A percentile compares a stretch with the other conserved stretches of the same genome.
These are phyloP conservation scores for Carnegiea gigantea DNA, from an alignment of 179 eudicot species.

Conservation along the genomic window DNA sequence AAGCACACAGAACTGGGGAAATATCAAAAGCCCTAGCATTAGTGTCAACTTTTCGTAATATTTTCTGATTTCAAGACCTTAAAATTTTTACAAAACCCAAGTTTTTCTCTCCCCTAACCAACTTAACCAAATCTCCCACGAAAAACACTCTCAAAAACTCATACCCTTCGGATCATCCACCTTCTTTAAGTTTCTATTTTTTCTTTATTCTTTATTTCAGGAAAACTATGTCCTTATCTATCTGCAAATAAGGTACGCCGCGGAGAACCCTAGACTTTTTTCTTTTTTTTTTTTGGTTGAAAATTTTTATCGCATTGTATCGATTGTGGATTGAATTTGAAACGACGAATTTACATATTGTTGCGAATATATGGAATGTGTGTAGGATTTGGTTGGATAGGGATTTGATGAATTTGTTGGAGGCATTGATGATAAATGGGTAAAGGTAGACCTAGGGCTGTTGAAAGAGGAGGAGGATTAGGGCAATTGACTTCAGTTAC, in stretches of 20 bases:
- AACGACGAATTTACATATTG: neutral
- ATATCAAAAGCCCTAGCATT: constrained; percentile 38
- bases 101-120: constrained; percentile 34
- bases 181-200: neutral
- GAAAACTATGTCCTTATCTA: neutral
- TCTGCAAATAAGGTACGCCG: constrained; percentile 32
- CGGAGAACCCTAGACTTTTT: constrained; percentile 33
- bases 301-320: neutral
- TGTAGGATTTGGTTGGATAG: constrained; percentile 28
- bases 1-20: constrained; percentile 18
- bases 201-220: neutral
- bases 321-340: neutral
- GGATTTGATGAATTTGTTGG: constrained; percentile 28
- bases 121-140: constrained; percentile 55
- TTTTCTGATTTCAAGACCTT: constrained; percentile 19
- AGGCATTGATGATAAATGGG: constrained; percentile 58
- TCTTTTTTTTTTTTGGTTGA: neutral
- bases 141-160: constrained; percentile 32
- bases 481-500: constrained; percentile 41
- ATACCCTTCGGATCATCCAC: constrained; percentile 27
- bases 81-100: neutral
- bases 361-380: neutral
- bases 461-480: constrained; percentile 78
- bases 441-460: constrained; percentile 90
- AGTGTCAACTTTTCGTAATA: constrained; percentile 30